Evolutionary conservation across 208 protist genomes (phyloP).

Genomic region (Perkinsela sp.): DNA sequence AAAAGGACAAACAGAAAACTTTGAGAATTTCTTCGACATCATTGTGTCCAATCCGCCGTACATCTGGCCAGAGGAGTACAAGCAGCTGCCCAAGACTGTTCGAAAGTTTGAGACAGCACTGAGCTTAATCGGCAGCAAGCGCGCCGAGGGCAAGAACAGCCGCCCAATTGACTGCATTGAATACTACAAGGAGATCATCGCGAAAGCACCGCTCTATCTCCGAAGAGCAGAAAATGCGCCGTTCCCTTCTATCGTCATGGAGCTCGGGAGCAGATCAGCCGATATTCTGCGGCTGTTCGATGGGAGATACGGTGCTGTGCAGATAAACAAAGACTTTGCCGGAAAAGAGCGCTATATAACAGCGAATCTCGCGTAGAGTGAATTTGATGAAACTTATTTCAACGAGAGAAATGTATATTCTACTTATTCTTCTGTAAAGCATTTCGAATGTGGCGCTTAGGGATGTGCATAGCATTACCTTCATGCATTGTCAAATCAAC

Average conservation of each 20-base stretch:
- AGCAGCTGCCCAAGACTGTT: constrained; percentile 17
- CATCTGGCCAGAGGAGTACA: constrained; percentile 38
- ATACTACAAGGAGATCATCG: constrained; percentile 55
- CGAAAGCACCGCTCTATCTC: constrained; percentile 18
- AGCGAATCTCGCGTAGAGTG: too few species aligned
- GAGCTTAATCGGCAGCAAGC: constrained; percentile 33
- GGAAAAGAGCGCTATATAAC: background rate
- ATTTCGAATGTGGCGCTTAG: too few species aligned
- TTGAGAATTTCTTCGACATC: constrained; percentile 17
- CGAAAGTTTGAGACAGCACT: constrained; percentile 38
- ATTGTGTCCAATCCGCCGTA: constrained; percentile 59
- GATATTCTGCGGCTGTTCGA: background rate
- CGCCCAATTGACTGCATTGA: constrained; percentile 26
- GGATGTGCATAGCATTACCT: too few species aligned
- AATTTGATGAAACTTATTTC: too few species aligned
- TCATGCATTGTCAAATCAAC: too few species aligned
- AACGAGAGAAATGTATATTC: too few species aligned
- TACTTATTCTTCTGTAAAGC: too few species aligned
- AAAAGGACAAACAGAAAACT: background rate
- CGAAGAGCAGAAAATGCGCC: constrained; percentile 7
- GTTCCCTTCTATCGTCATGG: background rate
- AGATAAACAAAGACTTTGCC: background rate
- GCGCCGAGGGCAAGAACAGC: constrained; percentile 4
- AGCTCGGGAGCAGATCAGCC: background rate
- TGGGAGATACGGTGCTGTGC: background rate